Conservation (phyloP, 495 filamentous ascomycete species). For the Penicillium macrosclerotiorum region DNA sequence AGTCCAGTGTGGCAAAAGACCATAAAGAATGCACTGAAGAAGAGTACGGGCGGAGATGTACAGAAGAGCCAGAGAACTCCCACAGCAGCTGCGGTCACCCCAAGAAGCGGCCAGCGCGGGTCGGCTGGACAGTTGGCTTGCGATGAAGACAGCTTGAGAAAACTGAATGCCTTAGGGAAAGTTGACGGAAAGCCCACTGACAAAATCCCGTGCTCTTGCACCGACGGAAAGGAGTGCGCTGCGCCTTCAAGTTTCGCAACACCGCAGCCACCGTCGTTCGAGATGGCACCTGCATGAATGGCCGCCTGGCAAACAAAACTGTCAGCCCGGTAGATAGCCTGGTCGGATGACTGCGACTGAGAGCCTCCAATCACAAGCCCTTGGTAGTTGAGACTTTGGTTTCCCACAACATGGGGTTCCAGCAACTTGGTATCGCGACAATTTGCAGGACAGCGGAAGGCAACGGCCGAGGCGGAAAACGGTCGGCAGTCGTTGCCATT, state of each 20-base stretch:
- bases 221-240: conserved; percentile 58
- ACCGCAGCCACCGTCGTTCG: conserved; percentile 74
- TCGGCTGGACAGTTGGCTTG: conserved; percentile 51
- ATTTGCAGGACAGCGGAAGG: conserved; percentile 79
- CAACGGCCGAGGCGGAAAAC: conserved; percentile 63
- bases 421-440: conserved; percentile 64
- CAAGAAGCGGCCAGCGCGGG: conserved; percentile 70
- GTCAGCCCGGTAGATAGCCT: conserved; percentile 69
- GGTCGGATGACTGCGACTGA: conserved; percentile 32
- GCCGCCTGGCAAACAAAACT: conserved; percentile 81
- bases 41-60: conserved; percentile 65
- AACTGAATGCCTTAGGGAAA: conserved; percentile 75
- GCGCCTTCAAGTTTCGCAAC: conserved; percentile 67
- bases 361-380: conserved; percentile 76
- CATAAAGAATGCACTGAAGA: conserved; percentile 67
- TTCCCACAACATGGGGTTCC: conserved; percentile 73
- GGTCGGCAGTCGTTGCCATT: conserved; percentile 81
- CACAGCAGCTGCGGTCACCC: conserved; percentile 68
- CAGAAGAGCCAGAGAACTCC: conserved; percentile 65
- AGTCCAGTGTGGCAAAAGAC: conserved; percentile 77
- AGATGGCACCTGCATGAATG: conserved; percentile 73
- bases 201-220: conserved; percentile 60
- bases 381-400: conserved; percentile 65
- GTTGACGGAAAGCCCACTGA: conserved; percentile 70
- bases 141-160: conserved; percentile 47